A percentile compares a stretch with the other conserved stretches of the same genome.
Conservation (phyloP, 495 filamentous ascomycete genomes). For the Trichoderma orchidacearum region DNA sequence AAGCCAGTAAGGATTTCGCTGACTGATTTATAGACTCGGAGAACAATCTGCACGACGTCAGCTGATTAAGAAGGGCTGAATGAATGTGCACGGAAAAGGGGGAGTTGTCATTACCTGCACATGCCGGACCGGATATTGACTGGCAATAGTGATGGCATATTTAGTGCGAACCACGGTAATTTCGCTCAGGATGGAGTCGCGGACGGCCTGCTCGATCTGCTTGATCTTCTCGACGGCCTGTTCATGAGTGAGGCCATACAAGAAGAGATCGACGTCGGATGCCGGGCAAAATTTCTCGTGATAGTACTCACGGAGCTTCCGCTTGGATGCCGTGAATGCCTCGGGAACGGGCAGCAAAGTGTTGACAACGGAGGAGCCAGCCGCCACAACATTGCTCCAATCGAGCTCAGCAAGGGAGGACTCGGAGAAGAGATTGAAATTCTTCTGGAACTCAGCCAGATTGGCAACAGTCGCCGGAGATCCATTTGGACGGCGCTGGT, state of each 20-base stretch:
- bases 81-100: not conserved
- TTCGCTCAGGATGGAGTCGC: slow-evolving; percentile 60
- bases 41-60: slow-evolving; percentile 48
- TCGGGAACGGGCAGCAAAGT: slow-evolving; percentile 58
- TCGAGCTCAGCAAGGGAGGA: slow-evolving; percentile 45
- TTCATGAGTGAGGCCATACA: slow-evolving; percentile 62
- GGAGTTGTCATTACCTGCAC: slow-evolving; percentile 31
- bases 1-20: slow-evolving; percentile 76
- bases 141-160: slow-evolving; percentile 71
- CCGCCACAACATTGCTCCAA: slow-evolving; percentile 66
- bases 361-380: slow-evolving; percentile 65
- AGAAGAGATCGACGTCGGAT: slow-evolving; percentile 74
- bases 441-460: slow-evolving; percentile 55
- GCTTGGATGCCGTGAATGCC: slow-evolving; percentile 48
- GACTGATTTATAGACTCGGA: slow-evolving; percentile 68
- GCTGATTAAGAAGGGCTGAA: not conserved
- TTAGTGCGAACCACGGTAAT: slow-evolving; percentile 67
- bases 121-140: slow-evolving; percentile 70
- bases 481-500: slow-evolving; percentile 42
- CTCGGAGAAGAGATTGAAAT: slow-evolving; percentile 72
- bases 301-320: slow-evolving; percentile 57
- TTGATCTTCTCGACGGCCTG: slow-evolving; percentile 71
- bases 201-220: slow-evolving; percentile 55
- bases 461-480: slow-evolving; percentile 50
- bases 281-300: slow-evolving; percentile 66